Percentiles rank a stretch among this genome's conserved stretches.
Conservation (phyloP, 139 green algal genomes). For the Picochlorum costavermella region DNA sequence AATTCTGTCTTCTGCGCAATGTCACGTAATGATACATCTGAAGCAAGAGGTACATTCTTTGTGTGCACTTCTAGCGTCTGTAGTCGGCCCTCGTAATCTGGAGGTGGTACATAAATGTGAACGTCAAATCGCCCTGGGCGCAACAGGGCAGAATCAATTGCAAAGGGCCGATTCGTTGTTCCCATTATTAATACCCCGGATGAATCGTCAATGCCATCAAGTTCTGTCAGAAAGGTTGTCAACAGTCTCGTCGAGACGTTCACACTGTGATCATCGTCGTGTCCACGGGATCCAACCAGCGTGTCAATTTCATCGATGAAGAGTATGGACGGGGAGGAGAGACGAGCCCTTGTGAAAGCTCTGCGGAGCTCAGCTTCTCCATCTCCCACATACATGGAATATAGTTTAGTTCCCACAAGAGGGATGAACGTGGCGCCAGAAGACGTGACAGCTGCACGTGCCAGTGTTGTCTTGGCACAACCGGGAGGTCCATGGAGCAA, state of each 20-base stretch:
- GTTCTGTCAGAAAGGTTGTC: slow-evolving; percentile 72
- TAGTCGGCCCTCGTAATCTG: slow-evolving; percentile 48
- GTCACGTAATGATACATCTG: slow-evolving; percentile 60
- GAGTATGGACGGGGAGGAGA: slow-evolving; percentile 65
- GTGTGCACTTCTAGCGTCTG: slow-evolving; percentile 45
- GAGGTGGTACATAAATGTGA: slow-evolving; percentile 81
- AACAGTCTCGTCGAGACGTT: slow-evolving; percentile 43
- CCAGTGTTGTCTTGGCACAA: slow-evolving; percentile 82
- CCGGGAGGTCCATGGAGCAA: slow-evolving; percentile 81
- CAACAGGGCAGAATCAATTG: slow-evolving; percentile 68
- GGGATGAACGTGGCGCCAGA: slow-evolving; percentile 62
- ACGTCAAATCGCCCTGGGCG: slow-evolving; percentile 74
- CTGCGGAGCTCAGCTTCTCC: slow-evolving; percentile 66
- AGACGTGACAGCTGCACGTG: slow-evolving; percentile 57
- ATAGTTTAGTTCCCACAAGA: slow-evolving; percentile 56
- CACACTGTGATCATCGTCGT: background rate
- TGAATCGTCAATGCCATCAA: slow-evolving; percentile 68
- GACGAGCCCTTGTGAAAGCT: slow-evolving; percentile 57
- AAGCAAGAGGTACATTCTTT: slow-evolving; percentile 47
- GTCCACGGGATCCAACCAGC: slow-evolving; percentile 37
- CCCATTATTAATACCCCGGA: slow-evolving; percentile 68
- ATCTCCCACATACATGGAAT: slow-evolving; percentile 81
- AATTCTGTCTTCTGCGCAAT: slow-evolving; percentile 36
- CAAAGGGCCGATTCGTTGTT: slow-evolving; percentile 69
- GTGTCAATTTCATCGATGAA: slow-evolving; percentile 86